A percentile compares a stretch with the other conserved stretches of the same genome.
Evolutionary conservation across 805 yeast genomes (phyloP).

Genomic region (Yarrowia sp.): DNA sequence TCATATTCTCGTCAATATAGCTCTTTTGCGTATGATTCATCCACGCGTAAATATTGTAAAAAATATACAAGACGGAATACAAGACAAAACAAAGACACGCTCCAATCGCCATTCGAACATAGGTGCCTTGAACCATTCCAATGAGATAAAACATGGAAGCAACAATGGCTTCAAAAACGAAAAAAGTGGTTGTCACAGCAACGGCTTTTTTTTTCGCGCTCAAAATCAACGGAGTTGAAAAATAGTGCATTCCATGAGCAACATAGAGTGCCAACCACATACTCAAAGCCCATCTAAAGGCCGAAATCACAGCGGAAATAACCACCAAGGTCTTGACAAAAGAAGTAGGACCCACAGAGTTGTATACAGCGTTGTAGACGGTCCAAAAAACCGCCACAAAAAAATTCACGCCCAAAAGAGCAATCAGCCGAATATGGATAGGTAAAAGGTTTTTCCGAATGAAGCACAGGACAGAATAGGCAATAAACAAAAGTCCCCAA

Average conservation of each 20-base stretch:
- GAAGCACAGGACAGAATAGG: not conserved
- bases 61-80: not conserved
- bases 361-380: not conserved
- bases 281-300: not conserved
- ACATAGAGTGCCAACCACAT: not conserved
- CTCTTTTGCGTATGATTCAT: not conserved
- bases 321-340: not conserved
- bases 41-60: constrained; percentile 8
- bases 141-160: constrained; percentile 18
- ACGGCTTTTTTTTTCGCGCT: constrained; percentile 7
- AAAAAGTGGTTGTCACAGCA: not conserved
- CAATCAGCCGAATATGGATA: not conserved
- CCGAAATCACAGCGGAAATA: not conserved
- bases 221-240: not conserved
- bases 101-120: constrained; percentile 13
- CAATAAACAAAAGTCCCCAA: not conserved
- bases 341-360: not conserved
- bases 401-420: not conserved
- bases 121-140: constrained; percentile 9
- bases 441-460: not conserved
- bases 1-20: constrained; percentile 15
- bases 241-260: constrained; percentile 18
- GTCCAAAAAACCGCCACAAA: not conserved
- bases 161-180: constrained; percentile 6
- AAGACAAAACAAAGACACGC: constrained; percentile 13